A percentile compares a stretch with the other conserved stretches of the same genome.
phyloP scores from a whole-genome alignment of 257 asterid genomes.

The Solanum phureja region DNA sequence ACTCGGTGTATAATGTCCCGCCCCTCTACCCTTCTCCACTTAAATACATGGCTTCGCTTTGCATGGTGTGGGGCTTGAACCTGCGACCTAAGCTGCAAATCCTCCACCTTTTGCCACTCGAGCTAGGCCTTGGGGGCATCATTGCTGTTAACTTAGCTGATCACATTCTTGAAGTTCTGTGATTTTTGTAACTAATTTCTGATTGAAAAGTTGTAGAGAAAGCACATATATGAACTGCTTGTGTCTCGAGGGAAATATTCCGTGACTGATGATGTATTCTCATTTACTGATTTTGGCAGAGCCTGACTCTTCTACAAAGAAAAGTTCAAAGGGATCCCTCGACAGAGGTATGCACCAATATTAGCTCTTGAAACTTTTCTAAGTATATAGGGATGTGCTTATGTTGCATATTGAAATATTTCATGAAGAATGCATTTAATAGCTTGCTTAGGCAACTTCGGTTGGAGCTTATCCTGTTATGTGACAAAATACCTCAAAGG shows the following conservation, averaged over 20 bases:
- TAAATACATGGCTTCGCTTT: rapidly evolving
- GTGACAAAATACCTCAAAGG: not conserved
- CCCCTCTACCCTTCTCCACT: too few species aligned
- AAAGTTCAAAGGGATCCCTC: conserved; percentile 50
- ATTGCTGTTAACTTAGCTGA: not conserved
- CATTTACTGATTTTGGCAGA: conserved; percentile 18
- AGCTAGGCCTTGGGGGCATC: too few species aligned
- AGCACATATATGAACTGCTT: not conserved
- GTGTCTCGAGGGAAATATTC: not conserved
- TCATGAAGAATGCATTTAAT: too few species aligned
- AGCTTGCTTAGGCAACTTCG: not conserved
- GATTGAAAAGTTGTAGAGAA: not conserved
- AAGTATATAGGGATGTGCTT: not conserved
- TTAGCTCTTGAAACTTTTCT: not conserved
- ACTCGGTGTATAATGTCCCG: too few species aligned
- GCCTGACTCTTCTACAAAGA: conserved; percentile 30
- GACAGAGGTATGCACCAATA: conserved; percentile 53
- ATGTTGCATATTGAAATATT: not conserved
- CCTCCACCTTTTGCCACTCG: too few species aligned
- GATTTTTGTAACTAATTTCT: not conserved
- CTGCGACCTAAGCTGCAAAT: too few species aligned
- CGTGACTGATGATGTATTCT: not conserved
- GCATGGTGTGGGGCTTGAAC: too few species aligned
- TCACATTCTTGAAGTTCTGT: not conserved
- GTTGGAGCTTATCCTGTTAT: not conserved